These are phyloP conservation scores for Phytophthora pseudosyringae DNA, from an alignment of 352 stramenopile species.

Conservation along the genomic window DNA sequence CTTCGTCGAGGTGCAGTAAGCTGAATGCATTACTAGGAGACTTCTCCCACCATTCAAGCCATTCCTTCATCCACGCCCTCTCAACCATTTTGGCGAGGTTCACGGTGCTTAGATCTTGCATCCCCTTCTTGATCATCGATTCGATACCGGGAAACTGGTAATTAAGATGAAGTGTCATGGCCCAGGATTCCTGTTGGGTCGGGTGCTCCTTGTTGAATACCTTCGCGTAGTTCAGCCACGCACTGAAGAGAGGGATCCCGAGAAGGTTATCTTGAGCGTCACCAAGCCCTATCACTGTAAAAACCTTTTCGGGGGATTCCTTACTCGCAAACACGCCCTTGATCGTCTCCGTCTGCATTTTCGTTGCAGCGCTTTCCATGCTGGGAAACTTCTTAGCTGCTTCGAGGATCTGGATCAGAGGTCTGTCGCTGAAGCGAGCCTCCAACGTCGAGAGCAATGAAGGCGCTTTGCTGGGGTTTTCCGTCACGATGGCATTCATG, in stretches of 20 bases:
- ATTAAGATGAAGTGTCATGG: neutral
- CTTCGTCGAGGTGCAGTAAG: neutral
- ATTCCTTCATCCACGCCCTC: neutral
- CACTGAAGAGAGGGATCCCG: neutral
- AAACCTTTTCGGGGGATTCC: neutral
- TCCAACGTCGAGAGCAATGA: neutral
- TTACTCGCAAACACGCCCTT: neutral
- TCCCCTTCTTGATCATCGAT: neutral
- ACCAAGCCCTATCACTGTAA: neutral
- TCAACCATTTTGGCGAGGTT: neutral
- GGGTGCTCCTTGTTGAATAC: slow-evolving; percentile 1
- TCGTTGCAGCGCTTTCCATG: neutral
- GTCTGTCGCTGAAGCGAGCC: neutral
- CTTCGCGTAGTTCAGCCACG: neutral
- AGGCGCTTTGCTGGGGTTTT: neutral
- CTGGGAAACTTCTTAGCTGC: neutral
- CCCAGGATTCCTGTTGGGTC: neutral
- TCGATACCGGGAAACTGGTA: neutral
- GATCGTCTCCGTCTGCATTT: neutral
- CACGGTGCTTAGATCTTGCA: neutral
- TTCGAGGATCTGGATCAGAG: slow-evolving; percentile 1
- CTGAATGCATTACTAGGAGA: neutral
- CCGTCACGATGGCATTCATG: neutral
- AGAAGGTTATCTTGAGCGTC: neutral
- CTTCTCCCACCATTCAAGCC: neutral